A percentile compares a stretch with the other conserved stretches of the same genome.
phyloP scores from a whole-genome alignment of 2,329 filamentous ascomycete species.

The Lasiodiplodia citricola region DNA sequence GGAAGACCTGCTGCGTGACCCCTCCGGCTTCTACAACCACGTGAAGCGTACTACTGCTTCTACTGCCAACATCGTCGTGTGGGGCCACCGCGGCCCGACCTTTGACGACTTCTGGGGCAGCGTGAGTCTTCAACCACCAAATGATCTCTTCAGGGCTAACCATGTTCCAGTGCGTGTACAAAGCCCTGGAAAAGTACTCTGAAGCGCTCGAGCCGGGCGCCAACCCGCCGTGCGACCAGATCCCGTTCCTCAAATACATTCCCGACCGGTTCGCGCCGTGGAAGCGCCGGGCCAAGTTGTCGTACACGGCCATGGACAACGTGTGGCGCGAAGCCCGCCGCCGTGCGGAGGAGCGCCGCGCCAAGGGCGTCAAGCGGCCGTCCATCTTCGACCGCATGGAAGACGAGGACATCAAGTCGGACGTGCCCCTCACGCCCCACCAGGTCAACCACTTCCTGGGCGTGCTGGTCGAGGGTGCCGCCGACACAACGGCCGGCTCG shows the following conservation, averaged over 20 bases:
- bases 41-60: conserved; percentile 55
- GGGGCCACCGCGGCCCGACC: conserved; percentile 33
- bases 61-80: conserved; percentile 45
- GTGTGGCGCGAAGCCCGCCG: conserved; percentile 29
- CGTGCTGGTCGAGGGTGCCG: conserved; percentile 44
- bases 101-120: conserved; percentile 35
- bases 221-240: conserved; percentile 55
- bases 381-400: conserved; percentile 28
- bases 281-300: conserved; percentile 29
- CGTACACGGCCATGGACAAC: conserved; percentile 28
- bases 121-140: conserved; percentile 26
- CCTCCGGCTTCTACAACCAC: conserved; percentile 49
- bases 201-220: conserved; percentile 51
- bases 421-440: conserved; percentile 22
- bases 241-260: conserved; percentile 47
- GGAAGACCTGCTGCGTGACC: conserved; percentile 28
- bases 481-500: conserved; percentile 43
- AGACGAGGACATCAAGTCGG: conserved; percentile 25
- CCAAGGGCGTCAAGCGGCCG: conserved; percentile 26
- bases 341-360: conserved; percentile 26
- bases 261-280: conserved; percentile 39
- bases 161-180: conserved; percentile 36
- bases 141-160: not conserved
- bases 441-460: conserved; percentile 47
- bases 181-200: conserved; percentile 49